Base-by-base conservation (phyloP, 202 grass and related monocot genomes). In the Sporobolus alterniflorus region DNA sequence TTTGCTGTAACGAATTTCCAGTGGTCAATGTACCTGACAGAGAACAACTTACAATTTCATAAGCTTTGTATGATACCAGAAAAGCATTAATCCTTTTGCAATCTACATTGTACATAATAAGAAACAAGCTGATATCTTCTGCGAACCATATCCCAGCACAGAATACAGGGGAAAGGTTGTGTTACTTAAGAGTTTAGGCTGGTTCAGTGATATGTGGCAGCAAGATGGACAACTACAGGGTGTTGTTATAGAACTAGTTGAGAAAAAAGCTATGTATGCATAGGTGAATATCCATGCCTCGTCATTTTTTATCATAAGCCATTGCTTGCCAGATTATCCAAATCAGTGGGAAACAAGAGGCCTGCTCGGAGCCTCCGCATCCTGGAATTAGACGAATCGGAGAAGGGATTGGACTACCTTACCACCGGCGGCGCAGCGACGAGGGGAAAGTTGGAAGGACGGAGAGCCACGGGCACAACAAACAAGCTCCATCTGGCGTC, bases 21-120 rank as follows among this genome's bases (percentile, higher is more conserved):
- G 20, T 9, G 42, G 12, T 17, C 6, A 51, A 78, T 34, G 39
- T 69, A 86, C 79, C 67, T 84, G 70, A 40, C 85, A 47, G 33
- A 91, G 89, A n/a, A 82, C 21, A 76, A 66, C 84, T 60, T 79
- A 49, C 65, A 15, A 50, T 80, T 81, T 88, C 85, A 74, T 86
- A 86, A 63, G 79, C 18, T 51, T 34, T 34, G 29, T 2, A 36
- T n/a, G 7, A 78, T 41, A 93, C 31, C 61, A 44, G 82, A 17
- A 85, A 70, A 40, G 66, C 63, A 18, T 73, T n/a, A n/a, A n/a
- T n/a, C n/a, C n/a, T n/a, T n/a, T n/a, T n/a, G n/a, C n/a, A 64
- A 16, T 65, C 55, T 50, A 54, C 78, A 77, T 51, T 68, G 87
- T 7, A 72, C 48, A 71, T 83, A 60, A 88, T 82, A 77, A 11